Conservation (phyloP, 345 rosid species). For the Acer yangbiense region DNA sequence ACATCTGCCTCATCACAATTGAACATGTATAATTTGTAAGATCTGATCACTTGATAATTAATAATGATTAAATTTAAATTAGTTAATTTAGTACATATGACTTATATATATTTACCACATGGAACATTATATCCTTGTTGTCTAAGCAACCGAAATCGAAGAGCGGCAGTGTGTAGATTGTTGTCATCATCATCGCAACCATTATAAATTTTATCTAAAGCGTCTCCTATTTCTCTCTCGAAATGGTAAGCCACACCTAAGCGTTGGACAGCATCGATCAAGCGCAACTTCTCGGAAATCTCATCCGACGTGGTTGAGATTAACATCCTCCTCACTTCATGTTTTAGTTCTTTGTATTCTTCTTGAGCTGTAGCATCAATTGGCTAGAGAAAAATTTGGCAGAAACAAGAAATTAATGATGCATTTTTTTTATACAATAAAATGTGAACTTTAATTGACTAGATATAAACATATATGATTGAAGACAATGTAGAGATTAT, state of each 20-base stretch:
- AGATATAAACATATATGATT: too few species aligned
- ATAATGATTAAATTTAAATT: too few species aligned
- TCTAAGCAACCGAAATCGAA: slow-evolving; percentile 35
- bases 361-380: neutral
- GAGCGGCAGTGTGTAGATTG: slow-evolving; percentile 17
- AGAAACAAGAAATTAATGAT: neutral
- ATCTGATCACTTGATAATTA: too few species aligned
- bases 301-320: neutral
- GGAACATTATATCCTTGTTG: slow-evolving; percentile 26
- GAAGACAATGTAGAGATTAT: too few species aligned
- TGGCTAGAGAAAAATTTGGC: slow-evolving; percentile 1
- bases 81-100: neutral
- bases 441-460: too few species aligned
- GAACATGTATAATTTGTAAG: too few species aligned
- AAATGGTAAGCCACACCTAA: slow-evolving; percentile 37
- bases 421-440: too few species aligned
- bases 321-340: slow-evolving; percentile 29
- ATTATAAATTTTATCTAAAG: slow-evolving; percentile 6
- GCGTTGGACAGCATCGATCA: slow-evolving; percentile 37
- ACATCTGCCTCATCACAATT: neutral
- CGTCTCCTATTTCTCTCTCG: slow-evolving; percentile 25
- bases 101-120: slow-evolving; percentile 16
- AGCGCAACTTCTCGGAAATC: slow-evolving; percentile 1
- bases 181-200: neutral
- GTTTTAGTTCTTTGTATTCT: slow-evolving; percentile 15